Conservation (phyloP, 441 rosid genomes). For the Geranium incanum region DNA sequence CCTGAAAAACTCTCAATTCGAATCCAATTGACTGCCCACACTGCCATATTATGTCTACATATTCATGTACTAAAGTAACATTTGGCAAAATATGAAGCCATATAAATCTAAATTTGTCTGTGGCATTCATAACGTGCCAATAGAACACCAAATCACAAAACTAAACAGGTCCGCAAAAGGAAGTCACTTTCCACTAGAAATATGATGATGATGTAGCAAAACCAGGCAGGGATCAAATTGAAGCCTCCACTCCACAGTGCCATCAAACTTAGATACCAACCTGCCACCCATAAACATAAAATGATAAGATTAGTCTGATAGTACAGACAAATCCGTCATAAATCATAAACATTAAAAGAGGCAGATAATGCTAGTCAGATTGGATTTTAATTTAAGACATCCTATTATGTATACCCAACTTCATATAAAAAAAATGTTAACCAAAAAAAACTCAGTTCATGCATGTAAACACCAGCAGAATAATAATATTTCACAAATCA, state of each 20-base stretch:
- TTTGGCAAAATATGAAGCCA: not conserved
- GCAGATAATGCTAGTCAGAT: not conserved
- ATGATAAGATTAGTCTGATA: not conserved
- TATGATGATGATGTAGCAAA: not conserved
- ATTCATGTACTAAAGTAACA: not conserved
- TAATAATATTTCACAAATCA: not conserved
- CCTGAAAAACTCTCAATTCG: not conserved
- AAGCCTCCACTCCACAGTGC: constrained; percentile 1
- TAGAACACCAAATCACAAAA: not conserved
- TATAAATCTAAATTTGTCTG: not conserved
- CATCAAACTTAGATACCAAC: not conserved
- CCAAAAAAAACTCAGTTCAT: not conserved
- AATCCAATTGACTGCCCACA: not conserved
- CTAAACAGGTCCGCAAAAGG: constrained; percentile 1
- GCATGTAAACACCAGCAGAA: not conserved
- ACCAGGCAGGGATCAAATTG: not conserved
- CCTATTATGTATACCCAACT: not conserved
- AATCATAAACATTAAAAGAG: not conserved
- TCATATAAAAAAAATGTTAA: not conserved
- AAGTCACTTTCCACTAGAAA: not conserved
- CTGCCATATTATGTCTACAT: not conserved
- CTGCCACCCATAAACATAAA: not conserved
- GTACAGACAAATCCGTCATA: not conserved
- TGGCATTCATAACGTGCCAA: not conserved
- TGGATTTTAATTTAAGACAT: not conserved